Evolutionary conservation across 768 basidiomycete genomes (phyloP), one percentile per base, ranked within the genome.

Genomic region (Phaeotremella skinneri): DNA sequence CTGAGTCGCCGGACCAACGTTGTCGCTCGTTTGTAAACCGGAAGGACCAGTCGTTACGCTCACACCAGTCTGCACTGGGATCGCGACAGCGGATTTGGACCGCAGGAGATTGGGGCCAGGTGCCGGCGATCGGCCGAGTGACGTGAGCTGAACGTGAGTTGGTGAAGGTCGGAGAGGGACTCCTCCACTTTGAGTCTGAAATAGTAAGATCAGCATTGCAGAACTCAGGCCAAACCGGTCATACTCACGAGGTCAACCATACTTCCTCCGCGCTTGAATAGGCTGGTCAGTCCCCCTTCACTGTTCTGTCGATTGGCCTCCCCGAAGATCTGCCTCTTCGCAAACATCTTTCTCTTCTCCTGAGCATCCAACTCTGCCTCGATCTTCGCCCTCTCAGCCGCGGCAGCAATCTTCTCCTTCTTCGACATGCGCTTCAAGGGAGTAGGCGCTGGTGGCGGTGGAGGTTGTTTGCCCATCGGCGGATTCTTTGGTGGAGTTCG

Each of bases 301-400:
- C 41, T 7, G 32, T 23, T 17, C 25, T 50, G 27, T 32, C 9
- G 23, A 54, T 39, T 16, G 34, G 49, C 4, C 52, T 56, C 1
- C 1, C 69, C 72, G 49, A 74, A 74, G 32, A 76, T 74, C 20
- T 73, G 70, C 54, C 73, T 56, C 52, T 77, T 77, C 1, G 76
- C 74, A 62, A 77, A 77, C 66, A 77, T 70, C 52, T 77, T 74
- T 20, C 76, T 54, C 59, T 77, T 65, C 30, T 69, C 58, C 57
- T 73, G 70, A 13, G 74, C 74, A 21, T 75, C 76, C 20, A 72
- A 58, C 41, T 72, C 68, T 7, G 61, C 67, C 54, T 73, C 70
- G 16, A 68, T 70, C 54, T 60, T 59, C 14, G 54, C 64, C 31
- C 69, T 26, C 52, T 73, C 72, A 43, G 59, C 69, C 9, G 52